phyloP scores from a whole-genome alignment of 768 basidiomycete genomes.

The Boletus eberwhitei region DNA sequence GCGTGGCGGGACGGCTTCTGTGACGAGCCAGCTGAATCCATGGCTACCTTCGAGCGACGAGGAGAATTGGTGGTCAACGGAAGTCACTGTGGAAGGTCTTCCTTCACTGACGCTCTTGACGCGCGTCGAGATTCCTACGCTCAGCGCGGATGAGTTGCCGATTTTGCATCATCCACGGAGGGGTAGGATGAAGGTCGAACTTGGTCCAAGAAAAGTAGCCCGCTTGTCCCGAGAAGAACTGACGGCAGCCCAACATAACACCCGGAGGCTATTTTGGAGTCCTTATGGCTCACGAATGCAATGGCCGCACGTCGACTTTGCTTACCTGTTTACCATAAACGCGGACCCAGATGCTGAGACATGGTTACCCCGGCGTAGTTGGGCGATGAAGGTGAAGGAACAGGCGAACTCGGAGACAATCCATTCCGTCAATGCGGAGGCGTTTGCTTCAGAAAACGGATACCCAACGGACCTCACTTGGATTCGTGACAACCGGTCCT shows the following conservation, averaged over 20 bases:
- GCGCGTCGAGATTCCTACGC: slow-evolving; percentile 35
- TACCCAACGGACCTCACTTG: slow-evolving; percentile 51
- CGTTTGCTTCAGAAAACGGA: slow-evolving; percentile 44
- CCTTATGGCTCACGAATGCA: slow-evolving; percentile 57
- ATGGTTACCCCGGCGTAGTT: slow-evolving; percentile 53
- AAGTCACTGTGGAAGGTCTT: slow-evolving; percentile 47
- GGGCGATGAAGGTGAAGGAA: slow-evolving; percentile 32
- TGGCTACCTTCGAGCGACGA: slow-evolving; percentile 41
- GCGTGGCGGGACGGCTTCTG: slow-evolving; percentile 53
- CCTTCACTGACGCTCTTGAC: slow-evolving; percentile 50
- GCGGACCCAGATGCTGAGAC: slow-evolving; percentile 25
- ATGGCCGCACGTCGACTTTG: slow-evolving; percentile 59
- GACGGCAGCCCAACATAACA: slow-evolving; percentile 45
- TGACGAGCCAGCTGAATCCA: slow-evolving; percentile 62
- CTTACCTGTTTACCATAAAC: slow-evolving; percentile 53
- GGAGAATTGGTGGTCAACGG: slow-evolving; percentile 50
- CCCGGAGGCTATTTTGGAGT: slow-evolving; percentile 60
- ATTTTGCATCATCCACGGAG: slow-evolving; percentile 44
- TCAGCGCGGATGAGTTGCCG: slow-evolving; percentile 41
- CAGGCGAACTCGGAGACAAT: slow-evolving; percentile 10
- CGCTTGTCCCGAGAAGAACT: slow-evolving; percentile 23
- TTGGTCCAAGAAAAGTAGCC: slow-evolving; percentile 27
- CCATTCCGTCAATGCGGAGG: slow-evolving; percentile 37
- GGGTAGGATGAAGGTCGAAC: slow-evolving; percentile 26
- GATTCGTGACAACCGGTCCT: slow-evolving; percentile 44